phyloP scores from a whole-genome alignment of 441 rosid species.

The Jatropha multifida region DNA sequence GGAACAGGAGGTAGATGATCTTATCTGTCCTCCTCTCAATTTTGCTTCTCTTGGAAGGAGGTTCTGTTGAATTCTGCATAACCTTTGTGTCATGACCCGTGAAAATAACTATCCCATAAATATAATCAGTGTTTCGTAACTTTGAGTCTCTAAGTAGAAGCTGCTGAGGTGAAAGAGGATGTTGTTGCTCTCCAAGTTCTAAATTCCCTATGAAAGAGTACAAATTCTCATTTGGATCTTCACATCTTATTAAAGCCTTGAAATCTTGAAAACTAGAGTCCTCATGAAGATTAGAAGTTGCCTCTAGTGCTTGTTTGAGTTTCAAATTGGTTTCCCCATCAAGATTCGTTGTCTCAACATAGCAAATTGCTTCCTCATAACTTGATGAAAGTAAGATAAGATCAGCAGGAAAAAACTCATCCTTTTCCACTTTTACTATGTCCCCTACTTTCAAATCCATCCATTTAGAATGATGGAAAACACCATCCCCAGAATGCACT shows the following conservation, averaged over 20 bases:
- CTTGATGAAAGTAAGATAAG: slow-evolving; percentile 85
- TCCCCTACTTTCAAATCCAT: slow-evolving; percentile 83
- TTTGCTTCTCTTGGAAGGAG: slow-evolving; percentile 96
- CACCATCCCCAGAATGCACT: slow-evolving; percentile 64
- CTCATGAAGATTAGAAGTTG: slow-evolving; percentile 55
- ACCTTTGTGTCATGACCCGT: slow-evolving; percentile 93
- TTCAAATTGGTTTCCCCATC: slow-evolving; percentile 98
- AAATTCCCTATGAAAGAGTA: slow-evolving; percentile 85
- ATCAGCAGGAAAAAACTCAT: slow-evolving; percentile 93
- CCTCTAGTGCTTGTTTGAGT: slow-evolving; percentile 74
- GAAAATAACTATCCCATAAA: slow-evolving; percentile 85
- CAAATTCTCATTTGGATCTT: slow-evolving; percentile 92
- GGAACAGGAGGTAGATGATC: slow-evolving; percentile 72
- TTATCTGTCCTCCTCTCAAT: slow-evolving; percentile 86
- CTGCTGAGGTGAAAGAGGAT: slow-evolving; percentile 89
- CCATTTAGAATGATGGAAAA: slow-evolving; percentile 59
- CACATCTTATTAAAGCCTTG: slow-evolving; percentile 73
- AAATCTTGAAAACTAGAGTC: slow-evolving; percentile 58
- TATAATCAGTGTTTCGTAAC: slow-evolving; percentile 85
- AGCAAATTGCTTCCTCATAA: slow-evolving; percentile 88
- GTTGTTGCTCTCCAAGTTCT: slow-evolving; percentile 54
- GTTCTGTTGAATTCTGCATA: slow-evolving; percentile 81
- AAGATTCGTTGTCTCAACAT: slow-evolving; percentile 93
- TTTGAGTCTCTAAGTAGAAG: slow-evolving; percentile 91
- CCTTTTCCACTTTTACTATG: slow-evolving; percentile 77